A percentile compares a stretch with the other conserved stretches of the same genome.
Evolutionary conservation across 2,329 filamentous ascomycete genomes (phyloP).

Genomic region (Uncinocarpus reesii): DNA sequence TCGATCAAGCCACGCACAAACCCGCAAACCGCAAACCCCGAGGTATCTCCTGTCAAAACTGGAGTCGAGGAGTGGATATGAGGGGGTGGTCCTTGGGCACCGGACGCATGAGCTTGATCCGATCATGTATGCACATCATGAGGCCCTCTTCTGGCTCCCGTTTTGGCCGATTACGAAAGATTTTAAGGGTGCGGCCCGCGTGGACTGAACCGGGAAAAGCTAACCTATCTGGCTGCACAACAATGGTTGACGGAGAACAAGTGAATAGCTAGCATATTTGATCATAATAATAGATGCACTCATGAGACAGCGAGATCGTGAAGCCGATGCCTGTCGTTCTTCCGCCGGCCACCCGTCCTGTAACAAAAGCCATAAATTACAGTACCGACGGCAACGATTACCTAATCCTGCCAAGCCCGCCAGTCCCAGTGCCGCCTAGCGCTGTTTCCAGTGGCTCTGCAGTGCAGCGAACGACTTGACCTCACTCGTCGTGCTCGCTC

Average conservation of each 20-base stretch:
- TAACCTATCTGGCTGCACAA: too few relatives aligned
- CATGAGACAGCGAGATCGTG: too few relatives aligned
- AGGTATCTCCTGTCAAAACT: neutral
- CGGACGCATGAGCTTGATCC: slow-evolving; percentile 5
- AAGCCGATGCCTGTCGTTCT: too few relatives aligned
- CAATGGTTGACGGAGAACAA: too few relatives aligned
- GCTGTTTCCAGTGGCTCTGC: neutral
- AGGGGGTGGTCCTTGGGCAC: slow-evolving; percentile 9
- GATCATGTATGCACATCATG: slow-evolving; percentile 11
- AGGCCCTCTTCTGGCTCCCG: neutral
- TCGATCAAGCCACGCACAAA: too few relatives aligned
- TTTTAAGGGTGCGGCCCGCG: slow-evolving; percentile 9
- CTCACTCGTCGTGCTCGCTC: neutral
- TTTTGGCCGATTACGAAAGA: slow-evolving; percentile 7
- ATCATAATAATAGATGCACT: too few relatives aligned
- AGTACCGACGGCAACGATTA: too few relatives aligned
- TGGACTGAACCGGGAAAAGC: neutral
- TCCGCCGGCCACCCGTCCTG: too few relatives aligned
- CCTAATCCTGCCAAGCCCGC: neutral
- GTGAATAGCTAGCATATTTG: too few relatives aligned
- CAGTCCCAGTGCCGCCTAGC: neutral
- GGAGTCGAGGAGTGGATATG: neutral
- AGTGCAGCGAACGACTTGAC: neutral
- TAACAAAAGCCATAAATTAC: too few relatives aligned
- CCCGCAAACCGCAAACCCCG: neutral